Conservation (phyloP, 2,329 filamentous ascomycete species). For the Aspergillus hiratsukae region DNA sequence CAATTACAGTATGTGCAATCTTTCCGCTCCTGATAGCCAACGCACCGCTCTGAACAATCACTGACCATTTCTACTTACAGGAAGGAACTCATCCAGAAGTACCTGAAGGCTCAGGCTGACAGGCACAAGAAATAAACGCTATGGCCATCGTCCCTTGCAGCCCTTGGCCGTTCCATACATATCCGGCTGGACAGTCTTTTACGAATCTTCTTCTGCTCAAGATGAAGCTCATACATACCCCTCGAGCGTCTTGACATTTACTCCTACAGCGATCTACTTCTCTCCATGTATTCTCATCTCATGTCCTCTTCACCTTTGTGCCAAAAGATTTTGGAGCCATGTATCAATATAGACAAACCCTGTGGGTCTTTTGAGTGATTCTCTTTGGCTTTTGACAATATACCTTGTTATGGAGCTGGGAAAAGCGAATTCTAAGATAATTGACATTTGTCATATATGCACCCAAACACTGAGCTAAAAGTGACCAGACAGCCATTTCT, state of each 20-base stretch:
- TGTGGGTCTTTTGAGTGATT: conserved; percentile 14
- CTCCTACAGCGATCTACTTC: conserved; percentile 1
- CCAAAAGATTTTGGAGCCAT: conserved; percentile 9
- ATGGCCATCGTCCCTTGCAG: neutral
- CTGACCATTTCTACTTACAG: conserved; percentile 25
- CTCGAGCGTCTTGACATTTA: neutral
- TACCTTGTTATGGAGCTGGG: conserved; percentile 1
- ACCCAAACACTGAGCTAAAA: too few relatives aligned
- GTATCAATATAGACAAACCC: conserved; percentile 18
- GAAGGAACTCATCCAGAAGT: conserved; percentile 64
- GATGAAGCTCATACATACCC: neutral
- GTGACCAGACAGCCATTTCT: too few relatives aligned
- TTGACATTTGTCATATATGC: neutral
- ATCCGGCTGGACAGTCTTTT: neutral
- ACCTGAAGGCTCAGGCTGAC: conserved; percentile 63
- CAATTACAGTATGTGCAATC: conserved; percentile 74
- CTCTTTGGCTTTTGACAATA: conserved; percentile 5
- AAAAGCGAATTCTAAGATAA: neutral
- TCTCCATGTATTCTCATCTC: conserved; percentile 4
- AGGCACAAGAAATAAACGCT: conserved; percentile 55
- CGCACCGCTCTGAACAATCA: neutral
- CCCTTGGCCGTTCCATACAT: neutral
- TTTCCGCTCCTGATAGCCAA: neutral
- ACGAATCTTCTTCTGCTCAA: neutral
- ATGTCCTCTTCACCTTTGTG: conserved; percentile 7